These are phyloP conservation scores for Parietichytrium sp. DNA, from an alignment of 108 stramenopile genomes.

Conservation along the genomic window DNA sequence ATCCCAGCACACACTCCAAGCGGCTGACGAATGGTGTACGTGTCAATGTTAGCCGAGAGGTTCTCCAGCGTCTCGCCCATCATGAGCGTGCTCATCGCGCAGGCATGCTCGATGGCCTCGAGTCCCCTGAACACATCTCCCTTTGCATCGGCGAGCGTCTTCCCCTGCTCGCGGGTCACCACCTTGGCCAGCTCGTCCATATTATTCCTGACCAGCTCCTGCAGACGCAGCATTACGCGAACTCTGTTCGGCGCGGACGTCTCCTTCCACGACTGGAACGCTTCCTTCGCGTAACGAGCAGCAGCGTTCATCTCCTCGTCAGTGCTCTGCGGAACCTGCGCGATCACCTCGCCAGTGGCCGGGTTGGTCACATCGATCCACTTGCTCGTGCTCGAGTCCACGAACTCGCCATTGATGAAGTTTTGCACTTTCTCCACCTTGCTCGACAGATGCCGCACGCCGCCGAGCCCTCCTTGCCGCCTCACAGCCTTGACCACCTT, in stretches of 20 bases:
- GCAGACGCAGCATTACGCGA: conserved; percentile 85
- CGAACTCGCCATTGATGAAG: conserved; percentile 58
- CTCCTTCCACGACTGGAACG: conserved; percentile 71
- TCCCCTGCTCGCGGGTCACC: conserved; percentile 90
- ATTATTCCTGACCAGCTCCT: conserved; percentile 73
- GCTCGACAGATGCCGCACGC: conserved; percentile 4
- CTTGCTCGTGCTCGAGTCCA: conserved; percentile 50
- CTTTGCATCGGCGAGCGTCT: conserved; percentile 90
- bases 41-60: conserved; percentile 73
- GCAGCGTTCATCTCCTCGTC: conserved; percentile 73
- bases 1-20: conserved; percentile 88
- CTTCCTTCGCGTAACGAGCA: conserved; percentile 69
- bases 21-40: conserved; percentile 80
- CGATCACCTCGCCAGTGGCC: conserved; percentile 43
- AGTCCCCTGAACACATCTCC: conserved; percentile 92
- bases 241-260: conserved; percentile 67
- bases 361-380: conserved; percentile 62
- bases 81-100: conserved; percentile 54
- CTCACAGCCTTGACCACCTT: too few species aligned
- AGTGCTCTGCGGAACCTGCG: conserved; percentile 55
- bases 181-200: conserved; percentile 78
- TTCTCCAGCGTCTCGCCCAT: conserved; percentile 82
- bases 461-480: too few species aligned
- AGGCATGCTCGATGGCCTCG: conserved; percentile 85
- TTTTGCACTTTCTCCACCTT: conserved; percentile 50